phyloP scores from a whole-genome alignment of 441 rosid genomes.

The Erodium chrysanthum region DNA sequence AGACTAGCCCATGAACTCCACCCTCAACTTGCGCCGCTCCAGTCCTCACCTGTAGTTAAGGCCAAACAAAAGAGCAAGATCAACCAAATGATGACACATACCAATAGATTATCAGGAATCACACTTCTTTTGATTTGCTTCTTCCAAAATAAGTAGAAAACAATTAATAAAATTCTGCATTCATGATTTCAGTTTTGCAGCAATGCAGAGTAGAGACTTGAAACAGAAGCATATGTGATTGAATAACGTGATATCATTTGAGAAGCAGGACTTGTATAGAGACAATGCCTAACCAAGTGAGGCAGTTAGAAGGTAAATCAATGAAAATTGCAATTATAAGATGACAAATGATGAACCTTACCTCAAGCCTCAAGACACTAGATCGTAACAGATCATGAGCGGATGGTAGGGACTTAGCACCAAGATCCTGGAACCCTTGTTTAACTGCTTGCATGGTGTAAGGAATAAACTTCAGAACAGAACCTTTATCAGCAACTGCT shows the following conservation, averaged over 20 bases:
- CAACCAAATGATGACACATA: neutral
- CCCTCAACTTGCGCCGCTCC: conserved; percentile 87
- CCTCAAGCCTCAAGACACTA: conserved; percentile 64
- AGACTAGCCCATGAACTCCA: conserved; percentile 63
- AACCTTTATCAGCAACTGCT: conserved; percentile 77
- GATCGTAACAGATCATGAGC: conserved; percentile 63
- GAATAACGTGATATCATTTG: neutral
- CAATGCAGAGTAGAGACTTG: neutral
- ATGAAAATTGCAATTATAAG: neutral
- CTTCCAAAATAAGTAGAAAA: neutral
- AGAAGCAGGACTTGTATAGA: neutral
- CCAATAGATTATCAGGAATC: neutral
- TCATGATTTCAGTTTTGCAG: neutral
- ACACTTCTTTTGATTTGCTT: neutral
- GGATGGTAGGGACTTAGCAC: conserved; percentile 56
- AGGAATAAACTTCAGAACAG: conserved; percentile 57
- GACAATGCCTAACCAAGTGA: neutral
- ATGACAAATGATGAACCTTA: conserved; percentile 19
- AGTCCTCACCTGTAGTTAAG: conserved; percentile 18
- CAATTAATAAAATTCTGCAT: neutral
- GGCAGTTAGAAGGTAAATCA: neutral
- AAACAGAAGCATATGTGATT: neutral
- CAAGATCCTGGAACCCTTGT: conserved; percentile 94
- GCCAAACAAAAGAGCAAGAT: neutral
- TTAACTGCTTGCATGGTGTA: conserved; percentile 86